These are phyloP conservation scores for Williopsis jadinii DNA, from an alignment of 1,139 yeast species.

Conservation along the genomic window DNA sequence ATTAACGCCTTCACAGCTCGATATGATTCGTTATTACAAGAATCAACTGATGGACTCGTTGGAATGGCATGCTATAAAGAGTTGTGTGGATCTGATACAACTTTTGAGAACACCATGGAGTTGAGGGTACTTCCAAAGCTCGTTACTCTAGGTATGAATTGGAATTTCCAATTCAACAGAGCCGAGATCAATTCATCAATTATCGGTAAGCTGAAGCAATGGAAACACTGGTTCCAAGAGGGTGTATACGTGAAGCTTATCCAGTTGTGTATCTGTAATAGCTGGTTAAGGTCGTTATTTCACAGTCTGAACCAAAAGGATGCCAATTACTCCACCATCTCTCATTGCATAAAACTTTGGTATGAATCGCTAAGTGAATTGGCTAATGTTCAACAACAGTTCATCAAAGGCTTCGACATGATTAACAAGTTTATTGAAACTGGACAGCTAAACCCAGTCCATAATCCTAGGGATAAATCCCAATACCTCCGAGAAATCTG, in stretches of 20 bases:
- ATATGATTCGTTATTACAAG: slow-evolving; percentile 25
- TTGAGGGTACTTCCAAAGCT: slow-evolving; percentile 29
- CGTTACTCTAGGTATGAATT: slow-evolving; percentile 15
- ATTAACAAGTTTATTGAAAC: slow-evolving; percentile 28
- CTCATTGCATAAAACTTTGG: slow-evolving; percentile 5
- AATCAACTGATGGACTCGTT: slow-evolving; percentile 19
- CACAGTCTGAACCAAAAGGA: slow-evolving; percentile 18
- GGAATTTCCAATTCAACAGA: slow-evolving; percentile 1
- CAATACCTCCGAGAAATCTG: too few relatives aligned
- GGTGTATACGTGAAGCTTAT: slow-evolving; percentile 21
- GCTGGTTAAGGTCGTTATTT: slow-evolving; percentile 17
- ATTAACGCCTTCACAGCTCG: slow-evolving; percentile 24
- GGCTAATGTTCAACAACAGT: slow-evolving; percentile 1
- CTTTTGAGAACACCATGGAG: slow-evolving; percentile 21
- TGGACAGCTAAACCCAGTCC: slow-evolving; percentile 5
- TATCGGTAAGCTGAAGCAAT: slow-evolving; percentile 18
- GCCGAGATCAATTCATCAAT: slow-evolving; percentile 7
- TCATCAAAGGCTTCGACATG: slow-evolving; percentile 24
- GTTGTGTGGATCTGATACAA: slow-evolving; percentile 27
- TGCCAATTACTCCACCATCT: background rate
- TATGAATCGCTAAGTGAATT: slow-evolving; percentile 7
- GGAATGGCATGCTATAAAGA: slow-evolving; percentile 33
- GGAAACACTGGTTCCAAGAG: slow-evolving; percentile 19
- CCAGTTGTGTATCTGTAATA: slow-evolving; percentile 23
- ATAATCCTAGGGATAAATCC: background rate